phyloP scores from a whole-genome alignment of 2,329 filamentous ascomycete genomes.

The Zymoseptoria tritici region DNA sequence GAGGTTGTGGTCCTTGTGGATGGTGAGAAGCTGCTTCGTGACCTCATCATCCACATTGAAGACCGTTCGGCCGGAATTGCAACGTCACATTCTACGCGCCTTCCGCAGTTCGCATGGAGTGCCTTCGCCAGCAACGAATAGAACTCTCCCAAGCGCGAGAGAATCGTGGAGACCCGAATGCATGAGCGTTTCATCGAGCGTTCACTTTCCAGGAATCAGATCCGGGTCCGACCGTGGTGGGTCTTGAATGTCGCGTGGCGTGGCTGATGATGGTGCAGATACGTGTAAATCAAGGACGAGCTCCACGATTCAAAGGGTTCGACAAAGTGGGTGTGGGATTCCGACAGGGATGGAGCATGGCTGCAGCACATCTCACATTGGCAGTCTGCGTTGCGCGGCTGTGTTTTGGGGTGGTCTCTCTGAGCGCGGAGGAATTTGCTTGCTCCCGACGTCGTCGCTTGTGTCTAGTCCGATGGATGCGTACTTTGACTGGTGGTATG shows the following conservation, averaged over 20 bases:
- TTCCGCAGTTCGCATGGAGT: background rate
- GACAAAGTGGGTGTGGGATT: background rate
- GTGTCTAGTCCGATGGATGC: background rate
- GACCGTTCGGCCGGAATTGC: background rate
- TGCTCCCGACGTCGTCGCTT: background rate
- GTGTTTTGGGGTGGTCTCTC: background rate
- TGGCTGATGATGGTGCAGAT: background rate
- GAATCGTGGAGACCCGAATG: background rate
- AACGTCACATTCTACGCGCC: background rate
- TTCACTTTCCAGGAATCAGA: background rate
- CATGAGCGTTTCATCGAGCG: background rate
- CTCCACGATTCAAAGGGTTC: background rate
- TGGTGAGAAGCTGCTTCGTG: constrained; percentile 5
- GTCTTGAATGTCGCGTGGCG: background rate
- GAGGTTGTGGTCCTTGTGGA: constrained; percentile 5
- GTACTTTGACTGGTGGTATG: background rate
- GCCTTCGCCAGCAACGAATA: background rate
- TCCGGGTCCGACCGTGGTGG: background rate
- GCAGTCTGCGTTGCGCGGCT: background rate
- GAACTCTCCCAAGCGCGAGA: background rate
- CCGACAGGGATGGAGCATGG: background rate
- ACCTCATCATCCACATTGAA: constrained; percentile 6
- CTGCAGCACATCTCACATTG: background rate
- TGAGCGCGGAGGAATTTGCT: background rate
- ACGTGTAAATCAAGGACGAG: background rate